phyloP scores from a whole-genome alignment of 768 basidiomycete species.

The Mycena olivaceomarginata region DNA sequence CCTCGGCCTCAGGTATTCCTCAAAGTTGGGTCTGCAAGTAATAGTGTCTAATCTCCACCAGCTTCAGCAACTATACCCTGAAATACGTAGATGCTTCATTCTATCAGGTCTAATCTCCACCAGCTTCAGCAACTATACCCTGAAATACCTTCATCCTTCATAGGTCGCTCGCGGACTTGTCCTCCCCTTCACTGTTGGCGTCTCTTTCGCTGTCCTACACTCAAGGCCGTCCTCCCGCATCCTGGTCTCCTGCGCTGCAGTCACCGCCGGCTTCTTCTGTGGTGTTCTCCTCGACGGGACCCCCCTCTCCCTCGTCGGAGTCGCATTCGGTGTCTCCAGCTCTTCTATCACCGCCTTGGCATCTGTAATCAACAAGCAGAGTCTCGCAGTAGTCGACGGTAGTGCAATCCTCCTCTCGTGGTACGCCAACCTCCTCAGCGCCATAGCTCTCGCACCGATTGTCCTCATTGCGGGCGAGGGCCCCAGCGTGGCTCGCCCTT shows the following conservation, averaged over 20 bases:
- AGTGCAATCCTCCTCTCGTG: constrained; percentile 85
- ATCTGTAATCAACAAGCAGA: constrained; percentile 88
- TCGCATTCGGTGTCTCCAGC: constrained; percentile 80
- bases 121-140: constrained; percentile 79
- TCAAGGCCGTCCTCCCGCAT: constrained; percentile 76
- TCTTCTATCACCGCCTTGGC: constrained; percentile 86
- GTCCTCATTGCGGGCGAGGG: constrained; percentile 81
- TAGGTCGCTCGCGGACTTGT: constrained; percentile 89
- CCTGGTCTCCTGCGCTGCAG: constrained; percentile 77
- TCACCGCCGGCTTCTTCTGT: constrained; percentile 86
- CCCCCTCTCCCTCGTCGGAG: constrained; percentile 71
- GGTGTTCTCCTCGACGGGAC: constrained; percentile 74
- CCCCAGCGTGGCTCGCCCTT: constrained; percentile 36
- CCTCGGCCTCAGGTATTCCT: constrained; percentile 78
- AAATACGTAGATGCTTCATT: constrained; percentile 82
- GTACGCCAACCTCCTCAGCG: constrained; percentile 84
- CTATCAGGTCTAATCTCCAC: too few species aligned
- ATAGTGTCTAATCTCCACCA: constrained; percentile 43
- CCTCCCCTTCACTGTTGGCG: constrained; percentile 84
- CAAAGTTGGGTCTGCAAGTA: not conserved
- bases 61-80: constrained; percentile 80
- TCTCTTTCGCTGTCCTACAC: constrained; percentile 78
- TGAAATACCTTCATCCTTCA: constrained; percentile 83
- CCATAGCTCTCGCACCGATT: constrained; percentile 74
- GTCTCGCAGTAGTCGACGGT: constrained; percentile 79